Percentiles rank a stretch among this genome's conserved stretches.
phyloP scores from a whole-genome alignment of 108 stramenopile genomes.

The Stephanodiscus minutulus region DNA sequence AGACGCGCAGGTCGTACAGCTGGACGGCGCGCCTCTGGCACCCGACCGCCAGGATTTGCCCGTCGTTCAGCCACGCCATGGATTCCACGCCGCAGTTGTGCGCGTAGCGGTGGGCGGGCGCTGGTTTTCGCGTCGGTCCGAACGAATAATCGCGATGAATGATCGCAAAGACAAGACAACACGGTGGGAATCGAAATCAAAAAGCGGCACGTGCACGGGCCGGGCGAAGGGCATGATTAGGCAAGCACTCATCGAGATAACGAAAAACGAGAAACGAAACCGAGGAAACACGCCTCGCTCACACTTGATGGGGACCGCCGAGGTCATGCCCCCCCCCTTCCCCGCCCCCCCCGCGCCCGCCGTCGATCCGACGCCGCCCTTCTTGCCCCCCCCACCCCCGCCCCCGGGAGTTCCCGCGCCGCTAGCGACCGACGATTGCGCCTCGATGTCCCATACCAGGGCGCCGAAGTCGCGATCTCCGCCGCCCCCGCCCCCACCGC shows the following conservation, averaged over 20 bases:
- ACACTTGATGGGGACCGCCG: slow-evolving; percentile 40
- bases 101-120: slow-evolving; percentile 43
- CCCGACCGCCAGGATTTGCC: slow-evolving; percentile 75
- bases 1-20: slow-evolving; percentile 72
- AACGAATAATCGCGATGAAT: no score
- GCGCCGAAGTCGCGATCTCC: slow-evolving; percentile 79
- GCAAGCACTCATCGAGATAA: no score
- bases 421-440: slow-evolving; percentile 23
- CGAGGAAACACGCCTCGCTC: slow-evolving; percentile 1
- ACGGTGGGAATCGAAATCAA: no score
- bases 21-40: slow-evolving; percentile 55
- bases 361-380: slow-evolving; percentile 10
- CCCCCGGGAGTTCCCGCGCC: slow-evolving; percentile 17
- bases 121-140: slow-evolving; percentile 5
- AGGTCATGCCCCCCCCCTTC: slow-evolving; percentile 4
- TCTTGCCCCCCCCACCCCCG: slow-evolving; percentile 4
- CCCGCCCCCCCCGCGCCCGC: slow-evolving; percentile 23
- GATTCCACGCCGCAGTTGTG: slow-evolving; percentile 73
- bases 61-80: slow-evolving; percentile 64
- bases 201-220: no score
- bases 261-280: neutral
- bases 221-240: no score
- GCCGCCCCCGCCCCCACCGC: slow-evolving; percentile 17
- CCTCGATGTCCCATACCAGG: slow-evolving; percentile 68
- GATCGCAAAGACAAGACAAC: no score